Base-by-base conservation (phyloP, 1,284 basidiomycete genomes). In the Mycosarcoma maydis region DNA sequence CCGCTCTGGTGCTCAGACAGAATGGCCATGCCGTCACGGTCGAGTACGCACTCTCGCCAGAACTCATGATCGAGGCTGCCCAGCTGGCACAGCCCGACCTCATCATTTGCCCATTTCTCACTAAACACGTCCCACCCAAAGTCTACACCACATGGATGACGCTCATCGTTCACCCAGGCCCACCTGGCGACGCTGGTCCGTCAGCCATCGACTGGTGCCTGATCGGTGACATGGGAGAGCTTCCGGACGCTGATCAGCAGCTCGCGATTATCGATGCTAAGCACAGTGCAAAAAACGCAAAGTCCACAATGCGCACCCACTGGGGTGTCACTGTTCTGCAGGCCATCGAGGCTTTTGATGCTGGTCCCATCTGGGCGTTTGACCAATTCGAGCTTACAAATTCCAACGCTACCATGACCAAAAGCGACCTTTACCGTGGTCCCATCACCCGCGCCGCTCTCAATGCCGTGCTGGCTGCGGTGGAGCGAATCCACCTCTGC, bases 331-430 rank as follows among this genome's bases (percentile, higher is more conserved):
- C 83, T 11, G 83, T 84, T 22, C 80, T 85, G 26, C 84, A 84
- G 58, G 83, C 84, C 6, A 82, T 82, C 53, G 82, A 83, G 52
- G 74, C 83, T 17, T 78, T 85, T 36, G 84, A 85, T 72, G 83
- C 81, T 0, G 84, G 84, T 5, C 83, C 84, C 1, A 80, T 85
- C 14, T 85, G 84, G 84, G 84, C 84, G 3, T 85, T 83, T 70
- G 84, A 84, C 47, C 83, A 84, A 62, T 85, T 85, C 61, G 71
- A 77, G 13, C 69, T 85, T 2, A 43, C 41, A 10, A 40, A 19
- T 2, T 38, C 32, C 11, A 62, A 72, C 5, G 66, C 79, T 8
- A 53, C 49, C 1, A 60, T 82, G 54, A 82, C 84, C 30, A 85
- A 85, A 64, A 83, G 83, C 7, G 72, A 78, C 9, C 64, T 85